A percentile compares a stretch with the other conserved stretches of the same genome.
phyloP scores from a whole-genome alignment of 257 asterid species.

The Ligustrum vulgare region DNA sequence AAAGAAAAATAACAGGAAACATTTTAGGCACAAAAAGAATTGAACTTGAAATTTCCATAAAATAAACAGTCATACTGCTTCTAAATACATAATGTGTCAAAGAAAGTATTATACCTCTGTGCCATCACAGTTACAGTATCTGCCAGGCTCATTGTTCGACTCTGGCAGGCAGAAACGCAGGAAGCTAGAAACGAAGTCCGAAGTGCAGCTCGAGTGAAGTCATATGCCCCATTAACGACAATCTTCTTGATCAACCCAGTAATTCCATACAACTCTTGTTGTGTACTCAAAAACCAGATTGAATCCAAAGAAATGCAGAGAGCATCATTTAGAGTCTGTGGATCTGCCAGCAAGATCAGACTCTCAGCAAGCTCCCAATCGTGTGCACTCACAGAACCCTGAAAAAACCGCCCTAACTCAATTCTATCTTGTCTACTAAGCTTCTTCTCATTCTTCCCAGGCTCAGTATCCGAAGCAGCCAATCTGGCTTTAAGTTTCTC shows the following conservation, averaged over 20 bases:
- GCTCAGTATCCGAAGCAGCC: slow-evolving; percentile 55
- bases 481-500: slow-evolving; percentile 76
- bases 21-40: background rate
- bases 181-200: slow-evolving; percentile 99
- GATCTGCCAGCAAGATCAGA: slow-evolving; percentile 80
- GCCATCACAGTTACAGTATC: slow-evolving; percentile 97
- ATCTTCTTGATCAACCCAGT: slow-evolving; percentile 83
- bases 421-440: slow-evolving; percentile 87
- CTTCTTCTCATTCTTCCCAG: slow-evolving; percentile 69
- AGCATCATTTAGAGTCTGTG: slow-evolving; percentile 87
- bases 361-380: slow-evolving; percentile 97
- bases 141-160: slow-evolving; percentile 93
- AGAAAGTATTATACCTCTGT: slow-evolving; percentile 59
- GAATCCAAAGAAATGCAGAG: slow-evolving; percentile 91
- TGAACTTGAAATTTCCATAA: background rate
- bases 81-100: background rate
- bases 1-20: background rate
- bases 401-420: slow-evolving; percentile 87
- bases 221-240: slow-evolving; percentile 77
- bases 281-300: slow-evolving; percentile 84
- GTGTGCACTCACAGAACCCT: slow-evolving; percentile 88
- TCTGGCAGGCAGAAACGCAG: slow-evolving; percentile 96
- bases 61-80: background rate
- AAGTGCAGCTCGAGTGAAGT: slow-evolving; percentile 91
- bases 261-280: slow-evolving; percentile 71